A percentile compares a stretch with the other conserved stretches of the same genome.
Conservation (phyloP, 371 early-diverging fungal genomes). For the Thermomucor indicae-seudaticae region DNA sequence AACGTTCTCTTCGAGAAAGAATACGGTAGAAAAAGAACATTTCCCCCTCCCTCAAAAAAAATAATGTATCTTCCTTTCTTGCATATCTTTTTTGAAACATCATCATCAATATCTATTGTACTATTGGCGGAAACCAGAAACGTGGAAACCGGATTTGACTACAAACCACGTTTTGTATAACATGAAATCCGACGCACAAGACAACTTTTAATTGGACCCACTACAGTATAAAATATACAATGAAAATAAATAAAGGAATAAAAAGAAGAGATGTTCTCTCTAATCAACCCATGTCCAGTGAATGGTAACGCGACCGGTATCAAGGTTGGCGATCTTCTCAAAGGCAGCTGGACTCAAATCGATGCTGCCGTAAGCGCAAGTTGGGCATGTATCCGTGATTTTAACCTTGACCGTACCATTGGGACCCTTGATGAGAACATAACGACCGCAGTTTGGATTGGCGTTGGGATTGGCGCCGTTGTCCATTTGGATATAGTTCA, state of each 20-base stretch:
- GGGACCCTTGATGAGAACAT: conserved; percentile 20
- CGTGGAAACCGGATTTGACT: no score
- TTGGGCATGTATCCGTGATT: conserved; percentile 24
- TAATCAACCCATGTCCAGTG: conserved; percentile 27
- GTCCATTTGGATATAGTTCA: conserved; percentile 34
- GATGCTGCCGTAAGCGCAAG: conserved; percentile 16
- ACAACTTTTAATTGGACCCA: no score
- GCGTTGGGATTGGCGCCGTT: conserved; percentile 33
- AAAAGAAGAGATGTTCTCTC: not conserved
- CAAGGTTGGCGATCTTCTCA: conserved; percentile 21
- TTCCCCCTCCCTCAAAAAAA: no score
- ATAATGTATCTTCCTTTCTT: no score
- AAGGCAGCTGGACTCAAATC: conserved; percentile 49
- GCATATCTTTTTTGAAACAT: not conserved
- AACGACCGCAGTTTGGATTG: conserved; percentile 28
- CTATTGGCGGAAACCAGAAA: no score
- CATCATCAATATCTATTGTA: not conserved
- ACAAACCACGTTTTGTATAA: no score
- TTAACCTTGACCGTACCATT: conserved; percentile 26
- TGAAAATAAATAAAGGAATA: not conserved
- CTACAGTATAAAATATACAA: not conserved
- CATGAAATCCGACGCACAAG: no score
- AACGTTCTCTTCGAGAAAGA: conserved; percentile 18
- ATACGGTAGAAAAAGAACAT: no score
- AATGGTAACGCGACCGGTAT: conserved; percentile 32